Base-by-base conservation (phyloP, 2,329 filamentous ascomycete species). In the Penicillium janthinellum region DNA sequence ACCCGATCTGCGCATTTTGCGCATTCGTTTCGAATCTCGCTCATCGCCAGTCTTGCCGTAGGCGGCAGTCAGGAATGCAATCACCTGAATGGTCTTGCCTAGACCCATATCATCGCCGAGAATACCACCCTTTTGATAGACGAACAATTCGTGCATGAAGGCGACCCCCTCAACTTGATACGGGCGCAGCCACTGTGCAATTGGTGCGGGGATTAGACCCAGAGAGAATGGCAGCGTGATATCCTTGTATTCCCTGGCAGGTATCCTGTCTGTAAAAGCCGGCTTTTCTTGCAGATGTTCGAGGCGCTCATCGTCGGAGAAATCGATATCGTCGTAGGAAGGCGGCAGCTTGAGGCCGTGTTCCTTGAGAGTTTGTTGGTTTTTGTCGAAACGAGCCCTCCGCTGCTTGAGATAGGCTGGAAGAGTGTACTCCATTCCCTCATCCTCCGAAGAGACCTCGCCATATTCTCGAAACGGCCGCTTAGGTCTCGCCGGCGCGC, bases 61-160 rank as follows among this genome's bases (percentile, higher is more conserved):
- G 0, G 92, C 93, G 1, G 88, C 92, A 0, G 92, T 91, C 22
- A 99, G 80, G 65, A 99, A 98, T 0, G 93, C 90, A 58, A 92
- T 95, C 28, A 99, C 91, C 75, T 99, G 95, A 2, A 99, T 91
- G 0, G 95, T 99, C 77, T 99, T 99, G 0, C 95, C 95, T 35
- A 99, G 77, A 20, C 95, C 95, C 95, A 99, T 99, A 70, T 99
- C 95, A 71, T 99, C 95, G 3, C 94, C 93, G 0, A 99, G 82
- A 22, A 99, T 90, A 1, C 90, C 92, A 0, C 95, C 95, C 67
- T 89, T 89, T 71, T 99, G 95, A 65, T 91, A 94, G 4, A 97
- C 89, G 71, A 98, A 98, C 22, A 91, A 84, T 60, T 91, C 86
- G 72, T 98, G 93, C 7, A 99, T 81, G 69, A 97, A 98, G 35